These are phyloP conservation scores for Calvatia gigantea DNA, from an alignment of 768 basidiomycete species.

Conservation along the genomic window DNA sequence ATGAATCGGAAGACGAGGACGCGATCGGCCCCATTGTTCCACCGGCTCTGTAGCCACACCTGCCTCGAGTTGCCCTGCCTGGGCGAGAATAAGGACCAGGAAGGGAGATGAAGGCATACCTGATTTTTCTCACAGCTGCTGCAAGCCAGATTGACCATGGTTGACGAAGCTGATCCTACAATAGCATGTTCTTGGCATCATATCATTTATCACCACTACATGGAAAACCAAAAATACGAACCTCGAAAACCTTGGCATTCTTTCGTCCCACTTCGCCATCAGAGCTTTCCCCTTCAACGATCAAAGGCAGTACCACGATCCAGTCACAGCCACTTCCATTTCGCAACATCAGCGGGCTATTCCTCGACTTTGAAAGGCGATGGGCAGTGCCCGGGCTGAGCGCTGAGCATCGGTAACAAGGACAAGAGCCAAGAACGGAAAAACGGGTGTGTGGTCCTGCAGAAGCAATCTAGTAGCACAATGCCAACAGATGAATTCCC, in stretches of 20 bases:
- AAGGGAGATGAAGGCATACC: constrained; percentile 30
- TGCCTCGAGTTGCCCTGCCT: constrained; percentile 64
- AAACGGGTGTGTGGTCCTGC: constrained; percentile 40
- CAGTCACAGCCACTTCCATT: constrained; percentile 52
- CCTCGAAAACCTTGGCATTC: constrained; percentile 50
- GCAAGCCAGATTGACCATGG: constrained; percentile 48
- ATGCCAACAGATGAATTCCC: neutral
- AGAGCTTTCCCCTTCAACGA: constrained; percentile 13
- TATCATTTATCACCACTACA: neutral
- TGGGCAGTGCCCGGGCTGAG: constrained; percentile 43
- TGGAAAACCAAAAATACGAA: constrained; percentile 26
- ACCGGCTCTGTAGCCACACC: constrained; percentile 55
- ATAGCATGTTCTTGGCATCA: constrained; percentile 44
- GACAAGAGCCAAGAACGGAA: constrained; percentile 49
- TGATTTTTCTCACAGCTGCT: constrained; percentile 61
- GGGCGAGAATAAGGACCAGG: neutral
- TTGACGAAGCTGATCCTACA: constrained; percentile 29
- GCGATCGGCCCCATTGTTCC: constrained; percentile 34
- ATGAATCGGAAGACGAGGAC: constrained; percentile 23
- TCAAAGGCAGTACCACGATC: constrained; percentile 27
- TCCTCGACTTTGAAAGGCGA: constrained; percentile 37
- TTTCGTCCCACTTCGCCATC: constrained; percentile 47
- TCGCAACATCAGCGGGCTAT: constrained; percentile 39
- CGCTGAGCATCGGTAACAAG: constrained; percentile 63
- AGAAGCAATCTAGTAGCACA: constrained; percentile 45